phyloP scores from a whole-genome alignment of 495 filamentous ascomycete species.

The Cryomyces antarcticus region DNA sequence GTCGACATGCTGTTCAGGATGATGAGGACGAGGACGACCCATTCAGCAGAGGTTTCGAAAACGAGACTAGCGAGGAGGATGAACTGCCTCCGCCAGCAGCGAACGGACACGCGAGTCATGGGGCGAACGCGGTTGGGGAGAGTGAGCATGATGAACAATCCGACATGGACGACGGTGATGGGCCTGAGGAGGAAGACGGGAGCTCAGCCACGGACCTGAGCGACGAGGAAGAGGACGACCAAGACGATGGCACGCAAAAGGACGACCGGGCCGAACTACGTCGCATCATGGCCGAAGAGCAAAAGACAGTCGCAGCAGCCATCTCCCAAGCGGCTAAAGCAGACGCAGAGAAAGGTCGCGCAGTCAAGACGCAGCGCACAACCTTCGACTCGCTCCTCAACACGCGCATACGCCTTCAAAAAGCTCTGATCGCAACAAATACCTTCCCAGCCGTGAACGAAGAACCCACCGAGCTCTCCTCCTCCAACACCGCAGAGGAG shows the following conservation, averaged over 20 bases:
- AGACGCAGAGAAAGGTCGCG: slow-evolving; percentile 67
- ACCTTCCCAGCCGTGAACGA: slow-evolving; percentile 25
- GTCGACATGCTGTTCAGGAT: slow-evolving; percentile 40
- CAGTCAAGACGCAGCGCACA: slow-evolving; percentile 63
- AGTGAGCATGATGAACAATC: slow-evolving; percentile 2
- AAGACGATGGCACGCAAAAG: slow-evolving; percentile 20
- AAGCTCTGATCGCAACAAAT: slow-evolving; percentile 65
- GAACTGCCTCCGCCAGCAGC: slow-evolving; percentile 29
- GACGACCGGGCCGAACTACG: slow-evolving; percentile 39
- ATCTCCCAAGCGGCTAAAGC: slow-evolving; percentile 53
- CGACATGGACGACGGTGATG: slow-evolving; percentile 15
- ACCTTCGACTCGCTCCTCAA: slow-evolving; percentile 77
- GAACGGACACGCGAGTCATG: slow-evolving; percentile 8
- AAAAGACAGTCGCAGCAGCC: slow-evolving; percentile 44
- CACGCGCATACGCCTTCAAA: slow-evolving; percentile 75
- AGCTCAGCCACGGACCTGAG: not conserved
- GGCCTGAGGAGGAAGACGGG: slow-evolving; percentile 15
- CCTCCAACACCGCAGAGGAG: slow-evolving; percentile 16
- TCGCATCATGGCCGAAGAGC: slow-evolving; percentile 49
- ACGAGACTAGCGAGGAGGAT: slow-evolving; percentile 17
- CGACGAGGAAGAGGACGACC: slow-evolving; percentile 15
- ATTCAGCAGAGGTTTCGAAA: slow-evolving; percentile 18
- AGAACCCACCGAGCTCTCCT: not conserved
- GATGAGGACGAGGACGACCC: slow-evolving; percentile 23
- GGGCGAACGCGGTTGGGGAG: not conserved